Evolutionary conservation across 768 basidiomycete genomes (phyloP).

Genomic region (Dentipellis fragilis): DNA sequence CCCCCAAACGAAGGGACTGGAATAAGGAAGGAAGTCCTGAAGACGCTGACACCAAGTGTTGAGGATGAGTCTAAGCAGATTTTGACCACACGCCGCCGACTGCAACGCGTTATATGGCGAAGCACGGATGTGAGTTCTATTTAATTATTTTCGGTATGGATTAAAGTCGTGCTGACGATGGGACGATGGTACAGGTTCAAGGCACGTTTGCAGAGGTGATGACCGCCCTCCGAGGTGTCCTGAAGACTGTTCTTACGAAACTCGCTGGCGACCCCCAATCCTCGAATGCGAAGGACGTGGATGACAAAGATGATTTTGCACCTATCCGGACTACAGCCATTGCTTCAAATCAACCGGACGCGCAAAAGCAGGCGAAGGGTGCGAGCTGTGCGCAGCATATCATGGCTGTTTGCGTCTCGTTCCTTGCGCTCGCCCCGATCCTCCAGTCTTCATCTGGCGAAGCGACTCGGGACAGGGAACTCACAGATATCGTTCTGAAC

Average conservation of each 20-base stretch:
- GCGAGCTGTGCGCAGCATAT: slow-evolving; percentile 24
- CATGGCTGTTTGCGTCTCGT: slow-evolving; percentile 43
- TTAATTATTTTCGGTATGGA: background rate
- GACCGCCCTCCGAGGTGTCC: slow-evolving; percentile 28
- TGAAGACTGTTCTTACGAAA: slow-evolving; percentile 29
- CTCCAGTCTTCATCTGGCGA: slow-evolving; percentile 51
- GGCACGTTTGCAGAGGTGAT: slow-evolving; percentile 28
- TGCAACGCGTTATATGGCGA: slow-evolving; percentile 59
- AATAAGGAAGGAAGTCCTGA: slow-evolving; percentile 47
- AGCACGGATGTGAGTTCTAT: slow-evolving; percentile 48
- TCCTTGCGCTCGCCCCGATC: slow-evolving; percentile 54
- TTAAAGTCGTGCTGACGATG: background rate
- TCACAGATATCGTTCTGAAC: slow-evolving; percentile 41
- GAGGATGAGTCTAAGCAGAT: slow-evolving; percentile 5
- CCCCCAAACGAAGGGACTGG: slow-evolving; percentile 40
- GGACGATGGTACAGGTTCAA: slow-evolving; percentile 36
- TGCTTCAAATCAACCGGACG: slow-evolving; percentile 21
- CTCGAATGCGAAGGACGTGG: slow-evolving; percentile 21
- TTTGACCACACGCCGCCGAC: slow-evolving; percentile 22
- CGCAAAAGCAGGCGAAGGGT: slow-evolving; percentile 19
- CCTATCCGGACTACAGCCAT: slow-evolving; percentile 34
- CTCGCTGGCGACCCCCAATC: slow-evolving; percentile 12
- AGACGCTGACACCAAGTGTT: slow-evolving; percentile 19
- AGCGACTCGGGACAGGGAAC: slow-evolving; percentile 49
- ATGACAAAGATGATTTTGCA: slow-evolving; percentile 50